phyloP scores from a whole-genome alignment of 176 grass and related monocot species.

The Triticum aestivum region DNA sequence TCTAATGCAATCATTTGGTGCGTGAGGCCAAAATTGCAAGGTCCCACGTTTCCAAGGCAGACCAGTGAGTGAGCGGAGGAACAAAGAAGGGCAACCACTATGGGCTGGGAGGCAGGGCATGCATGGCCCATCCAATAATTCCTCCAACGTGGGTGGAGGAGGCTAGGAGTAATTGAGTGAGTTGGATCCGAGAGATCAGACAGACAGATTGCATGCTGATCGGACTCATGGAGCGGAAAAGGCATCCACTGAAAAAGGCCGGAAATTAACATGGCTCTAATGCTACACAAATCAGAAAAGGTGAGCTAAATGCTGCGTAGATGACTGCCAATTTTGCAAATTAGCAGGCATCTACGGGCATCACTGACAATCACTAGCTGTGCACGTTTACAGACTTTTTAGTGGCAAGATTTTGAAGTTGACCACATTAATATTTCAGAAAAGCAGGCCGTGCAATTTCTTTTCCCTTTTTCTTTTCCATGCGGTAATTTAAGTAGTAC shows the following conservation, averaged over 20 bases:
- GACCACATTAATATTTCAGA: not conserved
- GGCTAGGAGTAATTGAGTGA: conserved; percentile 19
- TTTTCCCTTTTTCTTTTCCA: too few relatives aligned
- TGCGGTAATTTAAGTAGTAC: not conserved
- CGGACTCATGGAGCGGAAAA: too few relatives aligned
- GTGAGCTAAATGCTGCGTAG: not conserved
- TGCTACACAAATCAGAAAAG: not conserved
- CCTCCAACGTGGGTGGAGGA: conserved; percentile 35
- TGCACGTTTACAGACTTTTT: too few relatives aligned
- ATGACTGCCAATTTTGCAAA: too few relatives aligned
- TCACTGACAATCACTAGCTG: too few relatives aligned
- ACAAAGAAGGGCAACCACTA: not conserved
- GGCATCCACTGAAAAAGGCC: not conserved
- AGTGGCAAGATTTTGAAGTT: too few relatives aligned
- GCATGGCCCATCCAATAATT: conserved; percentile 49
- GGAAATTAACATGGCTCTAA: not conserved
- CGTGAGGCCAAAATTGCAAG: conserved; percentile 25
- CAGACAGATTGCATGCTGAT: not conserved
- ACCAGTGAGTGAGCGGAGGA: conserved; percentile 14
- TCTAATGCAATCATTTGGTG: conserved; percentile 28
- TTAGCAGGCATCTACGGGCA: too few relatives aligned
- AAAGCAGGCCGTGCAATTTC: not conserved
- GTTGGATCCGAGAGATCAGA: conserved; percentile 13
- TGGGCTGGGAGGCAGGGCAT: conserved; percentile 1
- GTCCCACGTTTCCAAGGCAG: conserved; percentile 1